phyloP scores from a whole-genome alignment of 2,329 filamentous ascomycete species.

The Aureobasidium sp. region DNA sequence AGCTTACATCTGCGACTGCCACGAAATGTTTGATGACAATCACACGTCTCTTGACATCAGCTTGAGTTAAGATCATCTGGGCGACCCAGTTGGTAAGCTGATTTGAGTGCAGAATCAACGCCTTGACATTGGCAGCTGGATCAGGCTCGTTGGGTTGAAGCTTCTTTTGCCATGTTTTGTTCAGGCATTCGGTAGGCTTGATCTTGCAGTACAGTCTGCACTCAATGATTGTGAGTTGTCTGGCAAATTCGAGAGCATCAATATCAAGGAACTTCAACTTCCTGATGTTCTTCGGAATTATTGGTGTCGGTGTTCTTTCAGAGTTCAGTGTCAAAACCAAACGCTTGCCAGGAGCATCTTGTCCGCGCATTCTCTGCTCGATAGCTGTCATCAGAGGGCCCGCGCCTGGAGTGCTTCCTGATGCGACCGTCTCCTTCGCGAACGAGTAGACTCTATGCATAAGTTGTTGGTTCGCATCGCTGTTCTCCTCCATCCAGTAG shows the following conservation, averaged over 20 bases:
- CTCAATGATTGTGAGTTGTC: slow-evolving; percentile 94
- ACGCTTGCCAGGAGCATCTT: slow-evolving; percentile 77
- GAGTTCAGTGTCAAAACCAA: slow-evolving; percentile 75
- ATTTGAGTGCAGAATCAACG: slow-evolving; percentile 93
- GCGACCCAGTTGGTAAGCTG: slow-evolving; percentile 99
- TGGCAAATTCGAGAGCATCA: slow-evolving; percentile 91
- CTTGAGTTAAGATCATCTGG: slow-evolving; percentile 94
- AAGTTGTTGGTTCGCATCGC: slow-evolving; percentile 72
- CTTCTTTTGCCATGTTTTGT: slow-evolving; percentile 99
- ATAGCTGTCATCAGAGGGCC: slow-evolving; percentile 76
- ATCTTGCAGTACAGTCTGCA: slow-evolving; percentile 93
- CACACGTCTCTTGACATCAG: slow-evolving; percentile 90
- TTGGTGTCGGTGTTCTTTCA: slow-evolving; percentile 73
- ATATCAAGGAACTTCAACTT: slow-evolving; percentile 98
- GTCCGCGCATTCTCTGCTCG: slow-evolving; percentile 80
- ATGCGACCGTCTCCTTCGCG: slow-evolving; percentile 84
- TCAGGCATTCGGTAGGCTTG: slow-evolving; percentile 89
- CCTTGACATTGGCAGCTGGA: slow-evolving; percentile 89
- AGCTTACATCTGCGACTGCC: slow-evolving; percentile 84
- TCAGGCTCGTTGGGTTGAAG: slow-evolving; percentile 72
- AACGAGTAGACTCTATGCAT: slow-evolving; percentile 87
- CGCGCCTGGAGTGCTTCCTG: slow-evolving; percentile 85
- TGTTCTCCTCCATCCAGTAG: slow-evolving; percentile 96
- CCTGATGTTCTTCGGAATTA: slow-evolving; percentile 98
- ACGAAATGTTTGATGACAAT: slow-evolving; percentile 99